Evolutionary conservation across 2,329 filamentous ascomycete genomes (phyloP), one percentile per base, ranked within the genome.

Genomic region (Beauveria caledonica): DNA sequence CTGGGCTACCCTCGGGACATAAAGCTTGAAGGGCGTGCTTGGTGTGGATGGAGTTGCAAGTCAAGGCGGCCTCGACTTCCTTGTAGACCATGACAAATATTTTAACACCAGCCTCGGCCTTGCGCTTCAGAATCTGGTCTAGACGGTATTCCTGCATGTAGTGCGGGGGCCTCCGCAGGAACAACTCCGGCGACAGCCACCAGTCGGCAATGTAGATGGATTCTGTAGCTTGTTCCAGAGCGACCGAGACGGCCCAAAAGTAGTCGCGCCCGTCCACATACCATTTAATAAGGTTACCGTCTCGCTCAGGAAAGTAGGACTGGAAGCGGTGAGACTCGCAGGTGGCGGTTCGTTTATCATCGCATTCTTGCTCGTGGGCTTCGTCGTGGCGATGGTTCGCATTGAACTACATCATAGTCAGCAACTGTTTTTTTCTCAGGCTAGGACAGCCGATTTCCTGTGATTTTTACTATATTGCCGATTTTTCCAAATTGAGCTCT

Each of bases 221-320:
- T 74, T 97, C 93, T 69, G 89, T 89, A 42, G 94, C 94, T 62
- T 86, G 81, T 64, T 97, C 92, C n/a, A 97, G 80, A 0, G 92
- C 93, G 39, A 87, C 85, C 0, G 92, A 95, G 11, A 99, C 92
- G 19, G 94, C 85, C 87, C 92, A 96, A 72, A 94, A 95, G 74
- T 99, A 99, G 75, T 97, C 89, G 63, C 92, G 82, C 3, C 92
- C 94, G 71, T 97, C 94, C 11, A 97, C 90, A 74, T 97, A 97
- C 92, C 93, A 99, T 77, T 97, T 97, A 71, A 94, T 80, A 61
- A 89, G 80, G 72, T 97, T 97, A 29, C 87, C 88, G 11, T 93
- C 86, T 48, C 87, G 86, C 71, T 93, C 87, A 0, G 93, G 93
- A 42, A 95, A 95, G 74, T 89, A 99, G 4, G 90, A 96, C n/a